These are phyloP conservation scores for Pogostemon cablin DNA, from an alignment of 257 asterid genomes.

Conservation along the genomic window DNA sequence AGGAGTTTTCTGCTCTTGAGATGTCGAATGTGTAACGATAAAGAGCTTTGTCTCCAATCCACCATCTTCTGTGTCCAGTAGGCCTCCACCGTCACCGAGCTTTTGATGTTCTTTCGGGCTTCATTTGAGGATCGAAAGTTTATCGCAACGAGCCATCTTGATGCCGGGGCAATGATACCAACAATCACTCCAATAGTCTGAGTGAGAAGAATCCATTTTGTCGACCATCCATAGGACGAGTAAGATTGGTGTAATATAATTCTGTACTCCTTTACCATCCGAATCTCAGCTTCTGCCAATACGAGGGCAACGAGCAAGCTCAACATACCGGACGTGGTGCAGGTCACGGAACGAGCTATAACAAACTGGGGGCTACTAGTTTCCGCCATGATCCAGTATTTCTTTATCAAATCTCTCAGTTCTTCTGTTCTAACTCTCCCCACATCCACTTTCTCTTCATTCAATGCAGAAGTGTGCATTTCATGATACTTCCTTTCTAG, in stretches of 20 bases:
- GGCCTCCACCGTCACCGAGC: constrained; percentile 34
- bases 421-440: constrained; percentile 19
- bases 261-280: neutral
- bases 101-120: neutral
- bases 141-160: constrained; percentile 9
- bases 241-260: too few species aligned
- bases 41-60: constrained; percentile 51
- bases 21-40: constrained; percentile 31
- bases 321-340: constrained; percentile 32
- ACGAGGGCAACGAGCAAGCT: constrained; percentile 9
- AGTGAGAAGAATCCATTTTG: constrained; percentile 35
- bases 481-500: constrained; percentile 41
- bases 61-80: constrained; percentile 54
- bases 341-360: constrained; percentile 44
- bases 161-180: constrained; percentile 43
- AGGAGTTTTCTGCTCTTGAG: constrained; percentile 36
- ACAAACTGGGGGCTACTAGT: constrained; percentile 49
- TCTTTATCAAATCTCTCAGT: constrained; percentile 23
- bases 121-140: neutral
- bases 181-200: constrained; percentile 44
- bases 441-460: constrained; percentile 28
- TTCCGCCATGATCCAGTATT: constrained; percentile 46
- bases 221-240: neutral
- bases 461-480: constrained; percentile 29
- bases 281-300: constrained; percentile 10